Base-by-base conservation (phyloP, 2,329 filamentous ascomycete species). In the Cryphonectria japonica region DNA sequence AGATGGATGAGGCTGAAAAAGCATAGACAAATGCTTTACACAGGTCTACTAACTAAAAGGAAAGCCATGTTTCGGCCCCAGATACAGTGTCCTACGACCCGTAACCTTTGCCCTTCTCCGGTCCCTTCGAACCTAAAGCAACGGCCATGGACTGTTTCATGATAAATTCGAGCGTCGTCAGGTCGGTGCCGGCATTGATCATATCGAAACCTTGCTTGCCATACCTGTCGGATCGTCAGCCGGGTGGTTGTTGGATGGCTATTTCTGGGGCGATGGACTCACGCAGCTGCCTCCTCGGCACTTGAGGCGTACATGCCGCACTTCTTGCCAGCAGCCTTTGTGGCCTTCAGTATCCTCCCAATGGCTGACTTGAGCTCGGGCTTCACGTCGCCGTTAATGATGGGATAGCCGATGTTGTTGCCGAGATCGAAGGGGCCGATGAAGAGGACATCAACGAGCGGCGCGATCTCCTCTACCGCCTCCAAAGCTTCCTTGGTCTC, bases 381-480 rank as follows among this genome's bases (percentile, higher is more conserved):
- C 73, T 88, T 79, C 75, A 92, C 86, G 64, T 85, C 85, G 1
- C 86, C 87, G 73, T 90, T 82, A 32, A 90, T 83, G 54, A 93
- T 87, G 0, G 91, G 88, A 54, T 68, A 14, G 16, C 66, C 88
- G 62, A 90, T 88, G 75, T 87, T 90, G 77, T 89, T 89, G 66
- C 86, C 90, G 67, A 92, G 82, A 75, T 92, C 89, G 76, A 91
- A 91, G 1, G 90, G 89, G 0, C 90, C 90, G 63, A 92, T 84
- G 76, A 91, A 91, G 34, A 92, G 79, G 5, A 89, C 85, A 72
- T 92, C 90, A 32, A 92, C 87, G 80, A 32, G 90, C 82, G 29
- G 85, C 83, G 88, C 88, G 77, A 92, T 92, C 64, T 86, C 87
- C 46, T 91, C 88, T 0, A 91, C 85, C 16, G 80, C 80, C 0